Evolutionary conservation across 2,329 filamentous ascomycete genomes (phyloP).

Genomic region (Neopestalotiopsis sp.): DNA sequence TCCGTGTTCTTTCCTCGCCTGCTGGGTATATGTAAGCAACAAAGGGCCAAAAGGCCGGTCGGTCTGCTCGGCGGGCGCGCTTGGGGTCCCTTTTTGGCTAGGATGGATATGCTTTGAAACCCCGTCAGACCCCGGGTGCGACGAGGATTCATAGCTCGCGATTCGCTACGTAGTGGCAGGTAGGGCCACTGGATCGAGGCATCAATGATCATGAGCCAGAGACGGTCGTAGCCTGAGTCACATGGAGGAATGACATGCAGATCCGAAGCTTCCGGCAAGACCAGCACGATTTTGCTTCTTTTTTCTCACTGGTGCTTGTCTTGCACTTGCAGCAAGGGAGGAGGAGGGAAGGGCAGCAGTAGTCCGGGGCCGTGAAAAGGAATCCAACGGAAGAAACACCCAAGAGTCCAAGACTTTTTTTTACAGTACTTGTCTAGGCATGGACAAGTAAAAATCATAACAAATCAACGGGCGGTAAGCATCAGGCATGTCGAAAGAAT

Average conservation of each 20-base stretch:
- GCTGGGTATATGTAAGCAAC: not conserved
- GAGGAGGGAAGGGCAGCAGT: not conserved
- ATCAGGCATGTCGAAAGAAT: not conserved
- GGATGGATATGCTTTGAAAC: slow-evolving; percentile 2
- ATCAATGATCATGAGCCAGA: not conserved
- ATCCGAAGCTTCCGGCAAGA: slow-evolving; percentile 13
- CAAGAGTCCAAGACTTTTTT: not conserved
- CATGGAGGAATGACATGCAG: slow-evolving; percentile 5
- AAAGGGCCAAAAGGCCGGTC: not conserved
- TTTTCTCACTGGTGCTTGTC: not conserved
- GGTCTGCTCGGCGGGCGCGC: not conserved
- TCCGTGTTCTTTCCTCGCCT: not conserved
- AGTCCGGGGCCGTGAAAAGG: not conserved
- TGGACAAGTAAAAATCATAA: too few relatives aligned
- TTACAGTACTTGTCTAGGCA: too few relatives aligned
- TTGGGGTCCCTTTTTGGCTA: not conserved
- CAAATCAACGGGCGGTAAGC: not conserved
- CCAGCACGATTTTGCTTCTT: not conserved
- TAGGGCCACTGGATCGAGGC: not conserved
- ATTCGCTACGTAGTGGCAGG: slow-evolving; percentile 5
- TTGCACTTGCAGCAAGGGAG: not conserved
- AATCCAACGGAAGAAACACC: not conserved
- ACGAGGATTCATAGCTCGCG: not conserved
- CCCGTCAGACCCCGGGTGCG: slow-evolving; percentile 1
- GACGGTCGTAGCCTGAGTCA: slow-evolving; percentile 2